These are phyloP conservation scores for Abrus precatorius DNA, from an alignment of 306 rosid species.

Conservation along the genomic window DNA sequence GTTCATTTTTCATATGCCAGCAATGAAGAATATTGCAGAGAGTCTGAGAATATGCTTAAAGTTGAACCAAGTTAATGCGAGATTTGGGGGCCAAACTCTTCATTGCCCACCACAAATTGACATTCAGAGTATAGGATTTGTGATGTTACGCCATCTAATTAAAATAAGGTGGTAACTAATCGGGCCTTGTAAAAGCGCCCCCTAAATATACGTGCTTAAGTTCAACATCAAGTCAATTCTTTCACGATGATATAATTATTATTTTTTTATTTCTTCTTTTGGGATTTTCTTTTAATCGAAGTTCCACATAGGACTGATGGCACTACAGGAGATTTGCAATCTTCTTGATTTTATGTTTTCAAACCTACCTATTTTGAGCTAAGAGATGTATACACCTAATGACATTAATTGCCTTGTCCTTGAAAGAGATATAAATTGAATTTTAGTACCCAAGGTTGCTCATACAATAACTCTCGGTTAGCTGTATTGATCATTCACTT, in stretches of 20 bases:
- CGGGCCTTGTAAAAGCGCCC: not conserved
- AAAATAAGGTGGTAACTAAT: not conserved
- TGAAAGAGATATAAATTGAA: not conserved
- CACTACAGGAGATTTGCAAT: not conserved
- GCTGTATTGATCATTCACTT: too few species aligned
- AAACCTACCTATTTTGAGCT: conserved; percentile 5
- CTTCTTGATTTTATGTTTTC: not conserved
- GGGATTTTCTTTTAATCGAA: too few species aligned
- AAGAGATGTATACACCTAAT: not conserved
- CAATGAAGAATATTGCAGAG: conserved; percentile 43
- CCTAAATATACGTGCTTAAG: not conserved
- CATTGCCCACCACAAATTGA: conserved; percentile 20
- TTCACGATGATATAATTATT: not conserved
- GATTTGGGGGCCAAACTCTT: conserved; percentile 43
- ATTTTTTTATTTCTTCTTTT: not conserved
- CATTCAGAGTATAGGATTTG: not conserved
- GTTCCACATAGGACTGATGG: not conserved
- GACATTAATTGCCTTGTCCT: not conserved
- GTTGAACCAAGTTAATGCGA: conserved; percentile 42
- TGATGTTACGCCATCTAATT: conserved; percentile 13
- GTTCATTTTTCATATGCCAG: not conserved
- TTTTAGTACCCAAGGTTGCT: not conserved
- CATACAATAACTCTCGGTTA: too few species aligned
- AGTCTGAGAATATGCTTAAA: conserved; percentile 47
- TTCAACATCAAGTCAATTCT: conserved; percentile 13